phyloP scores from a whole-genome alignment of 306 rosid species.

The Cucurbita pepo region DNA sequence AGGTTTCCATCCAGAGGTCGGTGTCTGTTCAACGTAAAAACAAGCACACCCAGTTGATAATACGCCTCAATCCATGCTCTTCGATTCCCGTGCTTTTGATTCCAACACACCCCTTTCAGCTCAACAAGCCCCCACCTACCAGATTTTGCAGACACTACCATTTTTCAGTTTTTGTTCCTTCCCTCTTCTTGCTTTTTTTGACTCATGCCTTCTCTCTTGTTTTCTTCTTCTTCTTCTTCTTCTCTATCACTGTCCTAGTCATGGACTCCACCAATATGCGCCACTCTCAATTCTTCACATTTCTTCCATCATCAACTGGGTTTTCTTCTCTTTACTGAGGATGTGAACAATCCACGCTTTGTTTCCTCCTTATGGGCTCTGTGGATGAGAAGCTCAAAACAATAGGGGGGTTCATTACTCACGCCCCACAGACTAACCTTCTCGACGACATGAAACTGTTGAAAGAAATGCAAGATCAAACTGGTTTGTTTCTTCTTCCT shows the following conservation, averaged over 20 bases:
- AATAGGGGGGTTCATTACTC: constrained; percentile 26
- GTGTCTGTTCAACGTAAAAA: constrained; percentile 41
- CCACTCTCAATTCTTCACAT: background rate
- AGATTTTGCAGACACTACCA: constrained; percentile 13
- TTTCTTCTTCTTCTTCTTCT: constrained; percentile 3
- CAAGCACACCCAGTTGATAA: constrained; percentile 27
- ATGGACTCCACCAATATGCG: background rate
- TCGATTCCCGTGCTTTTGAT: constrained; percentile 79
- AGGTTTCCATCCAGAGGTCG: constrained; percentile 61
- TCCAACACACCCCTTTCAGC: constrained; percentile 2
- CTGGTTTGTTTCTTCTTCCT: constrained; percentile 29
- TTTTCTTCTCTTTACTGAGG: constrained; percentile 12
- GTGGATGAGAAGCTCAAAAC: constrained; percentile 51
- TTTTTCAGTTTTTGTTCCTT: constrained; percentile 66
- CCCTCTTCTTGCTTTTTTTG: constrained; percentile 28
- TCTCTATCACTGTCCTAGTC: constrained; percentile 8
- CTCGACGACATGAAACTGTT: constrained; percentile 72
- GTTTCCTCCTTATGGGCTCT: constrained; percentile 35
- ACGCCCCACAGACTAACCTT: constrained; percentile 27
- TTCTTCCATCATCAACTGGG: background rate
- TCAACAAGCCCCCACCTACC: constrained; percentile 20
- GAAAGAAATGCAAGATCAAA: constrained; percentile 82
- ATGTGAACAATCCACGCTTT: constrained; percentile 16
- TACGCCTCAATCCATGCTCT: constrained; percentile 25
- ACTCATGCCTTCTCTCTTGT: constrained; percentile 17